These are phyloP conservation scores for Metschnikowia orientalis DNA, from an alignment of 805 yeast genomes.

Conservation along the genomic window DNA sequence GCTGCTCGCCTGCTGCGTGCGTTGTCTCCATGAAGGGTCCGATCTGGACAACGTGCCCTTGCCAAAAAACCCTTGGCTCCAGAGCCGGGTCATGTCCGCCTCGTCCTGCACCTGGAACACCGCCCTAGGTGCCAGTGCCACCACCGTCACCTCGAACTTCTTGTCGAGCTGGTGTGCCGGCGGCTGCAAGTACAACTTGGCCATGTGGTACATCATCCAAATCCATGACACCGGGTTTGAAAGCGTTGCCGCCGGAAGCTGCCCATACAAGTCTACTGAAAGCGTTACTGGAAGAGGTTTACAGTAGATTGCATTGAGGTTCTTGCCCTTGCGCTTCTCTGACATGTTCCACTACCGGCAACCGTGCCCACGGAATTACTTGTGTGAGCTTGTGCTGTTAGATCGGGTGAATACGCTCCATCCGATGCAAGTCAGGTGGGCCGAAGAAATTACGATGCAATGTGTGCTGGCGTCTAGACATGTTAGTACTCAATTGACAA, in stretches of 20 bases:
- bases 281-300: conserved; percentile 57
- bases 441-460: neutral
- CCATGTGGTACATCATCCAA: conserved; percentile 38
- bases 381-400: too few species aligned
- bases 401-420: too few species aligned
- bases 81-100: conserved; percentile 51
- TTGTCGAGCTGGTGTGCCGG: conserved; percentile 25
- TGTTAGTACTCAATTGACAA: conserved; percentile 7
- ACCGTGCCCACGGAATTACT: too few species aligned
- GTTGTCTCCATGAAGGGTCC: conserved; percentile 84
- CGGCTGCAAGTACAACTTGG: conserved; percentile 14
- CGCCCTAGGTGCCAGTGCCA: conserved; percentile 15
- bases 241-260: conserved; percentile 50
- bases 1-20: conserved; percentile 46
- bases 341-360: too few species aligned
- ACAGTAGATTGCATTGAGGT: conserved; percentile 29
- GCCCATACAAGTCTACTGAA: conserved; percentile 32
- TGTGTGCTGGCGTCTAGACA: neutral
- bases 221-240: conserved; percentile 70
- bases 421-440: neutral
- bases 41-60: conserved; percentile 86
- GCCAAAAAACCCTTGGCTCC: conserved; percentile 91
- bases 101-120: conserved; percentile 40
- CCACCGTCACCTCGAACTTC: conserved; percentile 21
- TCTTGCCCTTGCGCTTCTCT: conserved; percentile 29